Evolutionary conservation across 306 rosid species (phyloP).

Genomic region (Delonix regia): DNA sequence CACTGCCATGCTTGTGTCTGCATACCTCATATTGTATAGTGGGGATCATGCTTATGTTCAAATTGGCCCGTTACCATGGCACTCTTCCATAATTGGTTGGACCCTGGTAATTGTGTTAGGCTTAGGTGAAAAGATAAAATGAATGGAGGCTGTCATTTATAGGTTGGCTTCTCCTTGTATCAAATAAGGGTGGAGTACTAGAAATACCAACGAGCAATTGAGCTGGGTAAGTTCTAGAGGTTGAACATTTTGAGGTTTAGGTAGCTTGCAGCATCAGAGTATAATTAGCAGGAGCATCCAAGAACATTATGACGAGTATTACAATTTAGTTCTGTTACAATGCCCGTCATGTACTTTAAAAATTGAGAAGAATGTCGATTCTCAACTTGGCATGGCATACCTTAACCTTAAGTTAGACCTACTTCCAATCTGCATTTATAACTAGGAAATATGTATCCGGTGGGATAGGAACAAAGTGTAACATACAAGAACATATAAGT

Average conservation of each 20-base stretch:
- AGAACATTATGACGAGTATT: no score
- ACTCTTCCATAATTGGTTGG: background rate
- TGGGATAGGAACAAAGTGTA: background rate
- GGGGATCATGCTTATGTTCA: background rate
- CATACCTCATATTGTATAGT: background rate
- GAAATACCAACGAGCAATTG: background rate
- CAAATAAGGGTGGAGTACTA: background rate
- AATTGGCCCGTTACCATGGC: background rate
- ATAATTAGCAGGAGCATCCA: no score
- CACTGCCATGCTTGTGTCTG: constrained; percentile 2
- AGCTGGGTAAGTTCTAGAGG: background rate
- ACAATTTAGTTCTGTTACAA: background rate
- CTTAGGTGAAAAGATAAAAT: no score
- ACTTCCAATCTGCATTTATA: background rate
- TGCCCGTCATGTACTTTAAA: background rate
- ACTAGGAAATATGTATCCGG: background rate
- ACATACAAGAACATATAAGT: background rate
- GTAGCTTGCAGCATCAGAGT: background rate
- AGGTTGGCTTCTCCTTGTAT: background rate
- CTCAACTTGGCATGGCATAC: background rate
- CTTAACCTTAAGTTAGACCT: constrained; percentile 9
- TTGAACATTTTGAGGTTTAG: background rate
- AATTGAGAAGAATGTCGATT: background rate
- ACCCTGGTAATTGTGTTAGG: background rate
- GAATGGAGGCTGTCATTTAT: background rate